Evolutionary conservation across 2,329 filamentous ascomycete species (phyloP).

Genomic region (Seiridium unicorne): DNA sequence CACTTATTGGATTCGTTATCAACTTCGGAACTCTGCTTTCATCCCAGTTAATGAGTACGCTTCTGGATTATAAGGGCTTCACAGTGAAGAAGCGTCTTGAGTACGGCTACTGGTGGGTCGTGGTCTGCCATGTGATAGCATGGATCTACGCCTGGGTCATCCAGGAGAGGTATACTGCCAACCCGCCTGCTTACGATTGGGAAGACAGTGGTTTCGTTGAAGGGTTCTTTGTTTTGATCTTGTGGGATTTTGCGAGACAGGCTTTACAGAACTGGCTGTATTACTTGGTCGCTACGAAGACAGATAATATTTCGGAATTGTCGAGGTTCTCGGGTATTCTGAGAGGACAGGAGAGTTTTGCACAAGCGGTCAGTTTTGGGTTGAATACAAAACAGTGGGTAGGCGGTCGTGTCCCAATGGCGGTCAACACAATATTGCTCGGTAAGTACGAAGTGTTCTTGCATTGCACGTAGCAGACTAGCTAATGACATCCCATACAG

Average conservation of each 20-base stretch:
- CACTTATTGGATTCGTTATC: constrained; percentile 68
- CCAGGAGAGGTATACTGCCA: constrained; percentile 47
- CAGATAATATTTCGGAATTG: constrained; percentile 54
- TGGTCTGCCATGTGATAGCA: constrained; percentile 41
- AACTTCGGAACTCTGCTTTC: constrained; percentile 64
- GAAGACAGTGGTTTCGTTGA: constrained; percentile 59
- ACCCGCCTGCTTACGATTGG: constrained; percentile 66
- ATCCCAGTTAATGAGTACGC: constrained; percentile 52
- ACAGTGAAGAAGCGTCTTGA: constrained; percentile 40
- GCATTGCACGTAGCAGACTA: not conserved
- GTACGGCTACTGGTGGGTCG: constrained; percentile 42
- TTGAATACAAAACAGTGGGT: constrained; percentile 36
- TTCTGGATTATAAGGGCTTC: constrained; percentile 16
- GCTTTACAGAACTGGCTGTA: constrained; percentile 56
- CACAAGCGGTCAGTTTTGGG: constrained; percentile 36
- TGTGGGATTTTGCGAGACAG: constrained; percentile 55
- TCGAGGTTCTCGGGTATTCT: constrained; percentile 37
- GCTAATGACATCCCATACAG: constrained; percentile 10
- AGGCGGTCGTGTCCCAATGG: constrained; percentile 35
- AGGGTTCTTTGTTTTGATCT: constrained; percentile 65
- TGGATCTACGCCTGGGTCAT: constrained; percentile 54
- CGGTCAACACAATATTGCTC: constrained; percentile 36
- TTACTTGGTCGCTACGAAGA: constrained; percentile 53
- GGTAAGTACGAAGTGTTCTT: constrained; percentile 20
- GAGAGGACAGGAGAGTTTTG: constrained; percentile 39